These are phyloP conservation scores for Melampsora americana DNA, from an alignment of 1,284 basidiomycete species.

Conservation along the genomic window DNA sequence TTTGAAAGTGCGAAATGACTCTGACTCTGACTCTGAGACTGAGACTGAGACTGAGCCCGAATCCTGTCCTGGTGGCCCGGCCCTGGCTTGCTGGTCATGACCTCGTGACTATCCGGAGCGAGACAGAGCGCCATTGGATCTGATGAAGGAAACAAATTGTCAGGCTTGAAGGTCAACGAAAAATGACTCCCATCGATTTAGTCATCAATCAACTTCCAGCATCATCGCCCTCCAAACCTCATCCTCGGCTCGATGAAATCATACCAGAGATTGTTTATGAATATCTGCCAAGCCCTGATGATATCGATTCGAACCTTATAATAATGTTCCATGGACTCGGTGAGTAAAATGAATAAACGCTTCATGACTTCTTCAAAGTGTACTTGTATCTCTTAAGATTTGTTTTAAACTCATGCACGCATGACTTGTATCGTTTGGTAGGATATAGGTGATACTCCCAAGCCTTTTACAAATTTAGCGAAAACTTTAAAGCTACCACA, in stretches of 20 bases:
- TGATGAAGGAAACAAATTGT: no score
- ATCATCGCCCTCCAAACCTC: neutral
- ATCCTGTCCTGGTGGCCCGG: no score
- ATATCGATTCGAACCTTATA: conserved; percentile 79
- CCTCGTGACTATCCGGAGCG: no score
- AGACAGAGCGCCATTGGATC: no score
- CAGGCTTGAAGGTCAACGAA: no score
- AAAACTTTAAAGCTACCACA: conserved; percentile 74
- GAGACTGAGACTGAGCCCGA: no score
- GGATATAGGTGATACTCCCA: conserved; percentile 71
- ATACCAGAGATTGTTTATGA: conserved; percentile 4
- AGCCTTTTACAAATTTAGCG: conserved; percentile 71
- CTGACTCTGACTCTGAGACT: no score
- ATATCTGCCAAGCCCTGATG: conserved; percentile 69
- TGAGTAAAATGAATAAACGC: conserved; percentile 53
- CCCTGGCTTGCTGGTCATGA: no score
- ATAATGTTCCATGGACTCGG: conserved; percentile 83
- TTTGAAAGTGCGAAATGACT: no score
- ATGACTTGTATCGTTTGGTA: neutral
- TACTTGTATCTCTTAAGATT: neutral
- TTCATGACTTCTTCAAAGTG: no score
- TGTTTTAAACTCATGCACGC: neutral
- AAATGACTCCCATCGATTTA: neutral
- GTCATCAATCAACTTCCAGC: neutral
- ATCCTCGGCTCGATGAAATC: neutral